Conservation (phyloP, 306 rosid species). For the Cyclanthera cordifolia region DNA sequence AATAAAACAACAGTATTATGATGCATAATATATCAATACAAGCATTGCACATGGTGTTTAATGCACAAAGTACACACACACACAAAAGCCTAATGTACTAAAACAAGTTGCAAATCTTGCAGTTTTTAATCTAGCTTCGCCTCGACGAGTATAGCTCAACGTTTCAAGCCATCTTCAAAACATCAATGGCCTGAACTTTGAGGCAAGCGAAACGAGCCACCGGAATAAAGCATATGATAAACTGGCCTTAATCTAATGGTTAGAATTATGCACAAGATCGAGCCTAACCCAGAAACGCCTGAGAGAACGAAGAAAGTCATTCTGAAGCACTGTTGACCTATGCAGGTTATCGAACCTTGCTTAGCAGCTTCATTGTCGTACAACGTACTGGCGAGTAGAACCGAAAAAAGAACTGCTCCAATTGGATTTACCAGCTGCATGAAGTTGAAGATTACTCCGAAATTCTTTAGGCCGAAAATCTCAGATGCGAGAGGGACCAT, state of each 20-base stretch:
- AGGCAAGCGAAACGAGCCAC: constrained; percentile 48
- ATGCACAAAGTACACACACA: too few relatives aligned
- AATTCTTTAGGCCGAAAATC: constrained; percentile 56
- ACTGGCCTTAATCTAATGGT: constrained; percentile 59
- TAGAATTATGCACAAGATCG: constrained; percentile 51
- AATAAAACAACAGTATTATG: neutral
- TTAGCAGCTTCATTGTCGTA: constrained; percentile 69
- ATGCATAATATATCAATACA: neutral
- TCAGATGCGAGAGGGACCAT: constrained; percentile 50
- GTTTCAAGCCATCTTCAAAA: neutral
- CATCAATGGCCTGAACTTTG: constrained; percentile 21
- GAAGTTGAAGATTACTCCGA: constrained; percentile 47
- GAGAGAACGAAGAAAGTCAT: constrained; percentile 61
- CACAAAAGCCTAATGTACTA: too few relatives aligned
- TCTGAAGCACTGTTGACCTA: constrained; percentile 65
- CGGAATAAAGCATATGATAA: constrained; percentile 56
- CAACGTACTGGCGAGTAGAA: constrained; percentile 44
- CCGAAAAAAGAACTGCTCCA: constrained; percentile 67
- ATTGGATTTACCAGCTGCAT: constrained; percentile 58
- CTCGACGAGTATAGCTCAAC: too few relatives aligned
- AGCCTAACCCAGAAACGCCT: constrained; percentile 45
- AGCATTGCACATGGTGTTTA: neutral
- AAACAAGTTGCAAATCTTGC: neutral
- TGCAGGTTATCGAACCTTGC: constrained; percentile 57
- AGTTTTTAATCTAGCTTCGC: neutral